A percentile compares a stretch with the other conserved stretches of the same genome.
phyloP scores from a whole-genome alignment of 345 rosid species.

The Aquilaria sinensis region DNA sequence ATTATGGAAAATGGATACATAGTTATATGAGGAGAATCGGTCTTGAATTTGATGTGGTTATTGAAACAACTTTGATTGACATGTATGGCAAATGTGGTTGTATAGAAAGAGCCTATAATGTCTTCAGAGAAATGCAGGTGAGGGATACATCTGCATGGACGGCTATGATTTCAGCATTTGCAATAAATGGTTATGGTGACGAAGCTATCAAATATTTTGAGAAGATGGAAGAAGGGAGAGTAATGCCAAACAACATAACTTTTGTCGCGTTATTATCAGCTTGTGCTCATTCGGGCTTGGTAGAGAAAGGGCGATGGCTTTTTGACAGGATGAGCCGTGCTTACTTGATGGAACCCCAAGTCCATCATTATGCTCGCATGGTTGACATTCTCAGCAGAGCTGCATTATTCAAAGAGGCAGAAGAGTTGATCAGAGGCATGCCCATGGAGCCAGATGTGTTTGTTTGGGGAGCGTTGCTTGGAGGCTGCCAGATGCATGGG shows the following conservation, averaged over 20 bases:
- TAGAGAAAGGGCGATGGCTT: conserved; percentile 43
- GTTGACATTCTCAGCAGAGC: conserved; percentile 46
- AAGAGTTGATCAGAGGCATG: conserved; percentile 39
- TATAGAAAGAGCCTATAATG: conserved; percentile 35
- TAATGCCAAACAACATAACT: conserved; percentile 53
- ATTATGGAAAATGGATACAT: conserved; percentile 49
- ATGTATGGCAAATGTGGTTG: conserved; percentile 68
- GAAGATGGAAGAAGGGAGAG: conserved; percentile 38
- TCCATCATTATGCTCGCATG: conserved; percentile 52
- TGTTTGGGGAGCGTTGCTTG: conserved; percentile 61
- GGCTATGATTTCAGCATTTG: conserved; percentile 57
- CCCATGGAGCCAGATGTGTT: conserved; percentile 48
- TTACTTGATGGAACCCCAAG: conserved; percentile 41
- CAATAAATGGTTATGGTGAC: conserved; percentile 39
- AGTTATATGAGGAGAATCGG: conserved; percentile 36
- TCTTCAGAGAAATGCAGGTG: conserved; percentile 37
- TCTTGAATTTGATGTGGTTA: conserved; percentile 42
- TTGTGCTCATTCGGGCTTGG: conserved; percentile 55
- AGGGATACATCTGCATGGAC: conserved; percentile 56
- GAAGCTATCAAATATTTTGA: conserved; percentile 40
- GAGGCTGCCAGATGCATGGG: conserved; percentile 57
- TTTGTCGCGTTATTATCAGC: conserved; percentile 54
- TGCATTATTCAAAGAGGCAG: conserved; percentile 48
- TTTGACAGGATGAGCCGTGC: conserved; percentile 33
- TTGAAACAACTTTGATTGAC: conserved; percentile 49